These are phyloP conservation scores for Rhododendron ovatum DNA, from an alignment of 148 eudicot species.

Conservation along the genomic window DNA sequence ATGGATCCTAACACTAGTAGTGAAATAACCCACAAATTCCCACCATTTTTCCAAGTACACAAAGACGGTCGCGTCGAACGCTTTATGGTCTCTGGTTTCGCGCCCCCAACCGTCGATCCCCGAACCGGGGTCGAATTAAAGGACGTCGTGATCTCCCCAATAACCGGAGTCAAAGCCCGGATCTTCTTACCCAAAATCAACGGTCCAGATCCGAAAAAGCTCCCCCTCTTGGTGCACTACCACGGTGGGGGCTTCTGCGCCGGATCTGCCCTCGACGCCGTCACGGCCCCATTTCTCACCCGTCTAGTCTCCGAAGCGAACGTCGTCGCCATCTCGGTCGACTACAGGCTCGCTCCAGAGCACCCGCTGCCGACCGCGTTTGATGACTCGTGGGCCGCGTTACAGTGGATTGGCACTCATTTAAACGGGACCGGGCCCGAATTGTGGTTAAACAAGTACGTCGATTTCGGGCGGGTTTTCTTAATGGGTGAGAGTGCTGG, in stretches of 20 bases:
- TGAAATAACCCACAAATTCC: background rate
- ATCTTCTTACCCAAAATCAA: slow-evolving; percentile 14
- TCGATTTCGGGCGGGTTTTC: slow-evolving; percentile 26
- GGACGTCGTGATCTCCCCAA: slow-evolving; percentile 20
- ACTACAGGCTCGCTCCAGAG: slow-evolving; percentile 28
- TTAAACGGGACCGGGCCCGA: slow-evolving; percentile 19
- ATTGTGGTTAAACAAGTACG: slow-evolving; percentile 17
- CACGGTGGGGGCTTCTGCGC: slow-evolving; percentile 26
- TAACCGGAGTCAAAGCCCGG: slow-evolving; percentile 16
- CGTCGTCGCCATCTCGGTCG: slow-evolving; percentile 26
- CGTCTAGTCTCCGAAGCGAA: background rate
- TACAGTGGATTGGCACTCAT: slow-evolving; percentile 30
- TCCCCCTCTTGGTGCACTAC: slow-evolving; percentile 16
- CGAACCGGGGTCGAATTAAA: slow-evolving; percentile 7
- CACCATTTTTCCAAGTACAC: background rate
- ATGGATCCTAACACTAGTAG: background rate
- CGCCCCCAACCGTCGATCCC: background rate
- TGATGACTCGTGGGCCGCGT: slow-evolving; percentile 33
- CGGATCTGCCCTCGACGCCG: background rate
- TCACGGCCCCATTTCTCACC: background rate
- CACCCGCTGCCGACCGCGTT: slow-evolving; percentile 32
- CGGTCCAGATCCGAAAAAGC: background rate
- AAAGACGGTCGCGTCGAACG: background rate
- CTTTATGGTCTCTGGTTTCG: background rate
- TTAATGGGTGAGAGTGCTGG: slow-evolving; percentile 46